phyloP scores from a whole-genome alignment of 768 basidiomycete genomes.

The Agaricus blazei region DNA sequence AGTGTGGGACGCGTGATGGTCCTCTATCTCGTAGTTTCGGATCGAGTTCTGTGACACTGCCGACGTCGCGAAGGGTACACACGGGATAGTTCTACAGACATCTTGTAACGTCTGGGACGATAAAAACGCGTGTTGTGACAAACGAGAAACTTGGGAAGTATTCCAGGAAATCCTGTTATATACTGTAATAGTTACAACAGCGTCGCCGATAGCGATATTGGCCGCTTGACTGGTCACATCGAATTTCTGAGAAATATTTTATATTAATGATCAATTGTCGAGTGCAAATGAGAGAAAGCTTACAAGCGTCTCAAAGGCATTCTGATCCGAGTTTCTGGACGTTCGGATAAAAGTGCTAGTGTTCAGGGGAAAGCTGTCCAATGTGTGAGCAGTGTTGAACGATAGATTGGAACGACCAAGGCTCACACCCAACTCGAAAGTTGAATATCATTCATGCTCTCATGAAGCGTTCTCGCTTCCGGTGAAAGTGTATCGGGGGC shows the following conservation, averaged over 20 bases:
- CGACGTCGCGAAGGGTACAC: slow-evolving; percentile 19
- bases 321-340: slow-evolving; percentile 62
- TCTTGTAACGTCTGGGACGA: slow-evolving; percentile 73
- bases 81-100: slow-evolving; percentile 54
- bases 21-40: slow-evolving; percentile 11
- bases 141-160: slow-evolving; percentile 50
- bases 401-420: neutral
- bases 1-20: slow-evolving; percentile 23
- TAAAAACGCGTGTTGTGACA: slow-evolving; percentile 63
- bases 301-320: slow-evolving; percentile 44
- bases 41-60: slow-evolving; percentile 24
- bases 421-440: slow-evolving; percentile 63
- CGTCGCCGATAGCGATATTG: slow-evolving; percentile 24
- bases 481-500: slow-evolving; percentile 35
- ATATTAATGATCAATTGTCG: neutral
- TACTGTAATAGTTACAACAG: slow-evolving; percentile 54
- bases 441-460: slow-evolving; percentile 43
- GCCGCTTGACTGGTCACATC: neutral
- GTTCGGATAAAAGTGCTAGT: slow-evolving; percentile 53
- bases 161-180: slow-evolving; percentile 60
- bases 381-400: neutral
- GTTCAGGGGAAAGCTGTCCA: slow-evolving; percentile 1
- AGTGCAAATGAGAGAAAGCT: slow-evolving; percentile 6
- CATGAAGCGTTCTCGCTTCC: slow-evolving; percentile 45
- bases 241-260: neutral